A percentile compares a stretch with the other conserved stretches of the same genome.
These are phyloP conservation scores for Thielaviopsis cerberus DNA, from an alignment of 2,329 filamentous ascomycete species.

Conservation along the genomic window DNA sequence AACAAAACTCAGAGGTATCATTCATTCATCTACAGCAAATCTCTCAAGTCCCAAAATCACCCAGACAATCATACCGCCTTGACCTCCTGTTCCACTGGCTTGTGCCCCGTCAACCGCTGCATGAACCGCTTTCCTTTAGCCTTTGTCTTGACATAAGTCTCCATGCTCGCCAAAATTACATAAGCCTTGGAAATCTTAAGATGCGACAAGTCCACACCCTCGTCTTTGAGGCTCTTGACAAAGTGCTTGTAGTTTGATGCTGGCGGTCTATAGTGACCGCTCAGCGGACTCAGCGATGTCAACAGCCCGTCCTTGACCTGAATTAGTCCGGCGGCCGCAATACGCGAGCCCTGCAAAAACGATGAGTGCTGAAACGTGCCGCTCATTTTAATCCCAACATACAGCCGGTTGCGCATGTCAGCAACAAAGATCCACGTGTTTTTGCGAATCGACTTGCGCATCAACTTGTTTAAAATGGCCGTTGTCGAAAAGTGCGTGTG, in stretches of 20 bases:
- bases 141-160: constrained; percentile 56
- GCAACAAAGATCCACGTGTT: constrained; percentile 91
- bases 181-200: constrained; percentile 70
- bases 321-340: constrained; percentile 67
- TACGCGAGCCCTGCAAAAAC: constrained; percentile 66
- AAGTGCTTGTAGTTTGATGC: constrained; percentile 70
- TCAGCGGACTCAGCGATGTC: constrained; percentile 49
- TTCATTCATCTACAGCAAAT: background rate
- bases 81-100: constrained; percentile 1
- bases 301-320: constrained; percentile 68
- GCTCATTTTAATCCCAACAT: constrained; percentile 75
- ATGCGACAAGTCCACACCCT: constrained; percentile 59
- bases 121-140: constrained; percentile 39
- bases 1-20: background rate
- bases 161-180: constrained; percentile 62
- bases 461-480: constrained; percentile 58
- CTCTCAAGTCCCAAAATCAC: background rate
- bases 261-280: constrained; percentile 72
- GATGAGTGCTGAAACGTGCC: constrained; percentile 84
- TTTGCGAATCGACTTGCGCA: constrained; percentile 61
- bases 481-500: constrained; percentile 47
- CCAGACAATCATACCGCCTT: background rate
- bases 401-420: constrained; percentile 68
- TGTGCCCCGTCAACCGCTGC: constrained; percentile 13
- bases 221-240: constrained; percentile 50